Percentiles rank a stretch among this genome's conserved stretches.
These are phyloP conservation scores for Amaranthus palmeri DNA, from an alignment of 148 eudicot species.

Conservation along the genomic window DNA sequence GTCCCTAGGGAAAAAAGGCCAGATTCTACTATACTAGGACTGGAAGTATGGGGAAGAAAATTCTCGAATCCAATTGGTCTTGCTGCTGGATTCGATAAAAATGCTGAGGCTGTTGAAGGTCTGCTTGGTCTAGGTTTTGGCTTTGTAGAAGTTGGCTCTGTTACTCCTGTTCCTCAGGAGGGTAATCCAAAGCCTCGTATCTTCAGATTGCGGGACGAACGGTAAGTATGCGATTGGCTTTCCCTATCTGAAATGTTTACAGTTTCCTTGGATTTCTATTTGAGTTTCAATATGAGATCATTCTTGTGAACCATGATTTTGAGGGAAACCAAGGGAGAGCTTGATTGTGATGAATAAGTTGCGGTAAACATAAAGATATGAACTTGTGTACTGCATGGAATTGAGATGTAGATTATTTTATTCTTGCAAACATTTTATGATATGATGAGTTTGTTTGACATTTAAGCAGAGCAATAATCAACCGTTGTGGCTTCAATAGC, in stretches of 20 bases:
- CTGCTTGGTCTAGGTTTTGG: slow-evolving; percentile 95
- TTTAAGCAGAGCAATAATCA: slow-evolving; percentile 79
- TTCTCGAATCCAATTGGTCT: slow-evolving; percentile 95
- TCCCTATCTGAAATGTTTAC: background rate
- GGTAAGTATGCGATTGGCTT: slow-evolving; percentile 56
- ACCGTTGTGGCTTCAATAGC: slow-evolving; percentile 94
- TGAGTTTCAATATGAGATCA: background rate
- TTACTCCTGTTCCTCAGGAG: slow-evolving; percentile 94
- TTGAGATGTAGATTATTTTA: background rate
- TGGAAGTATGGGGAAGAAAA: slow-evolving; percentile 95
- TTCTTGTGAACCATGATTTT: background rate
- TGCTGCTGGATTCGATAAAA: slow-evolving; percentile 99
- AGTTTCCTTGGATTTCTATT: background rate
- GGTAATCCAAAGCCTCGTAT: slow-evolving; percentile 98
- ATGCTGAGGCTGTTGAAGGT: slow-evolving; percentile 99
- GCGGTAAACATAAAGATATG: background rate
- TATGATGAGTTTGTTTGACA: slow-evolving; percentile 5
- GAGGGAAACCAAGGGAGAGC: background rate
- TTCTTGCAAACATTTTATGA: slow-evolving; percentile 1
- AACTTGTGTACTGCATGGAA: background rate
- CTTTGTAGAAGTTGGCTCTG: slow-evolving; percentile 96
- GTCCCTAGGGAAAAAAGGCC: slow-evolving; percentile 93
- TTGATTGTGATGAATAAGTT: background rate
- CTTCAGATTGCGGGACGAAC: slow-evolving; percentile 77
- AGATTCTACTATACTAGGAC: slow-evolving; percentile 70